phyloP scores from a whole-genome alignment of 495 filamentous ascomycete genomes.

The Podospora appendiculata region DNA sequence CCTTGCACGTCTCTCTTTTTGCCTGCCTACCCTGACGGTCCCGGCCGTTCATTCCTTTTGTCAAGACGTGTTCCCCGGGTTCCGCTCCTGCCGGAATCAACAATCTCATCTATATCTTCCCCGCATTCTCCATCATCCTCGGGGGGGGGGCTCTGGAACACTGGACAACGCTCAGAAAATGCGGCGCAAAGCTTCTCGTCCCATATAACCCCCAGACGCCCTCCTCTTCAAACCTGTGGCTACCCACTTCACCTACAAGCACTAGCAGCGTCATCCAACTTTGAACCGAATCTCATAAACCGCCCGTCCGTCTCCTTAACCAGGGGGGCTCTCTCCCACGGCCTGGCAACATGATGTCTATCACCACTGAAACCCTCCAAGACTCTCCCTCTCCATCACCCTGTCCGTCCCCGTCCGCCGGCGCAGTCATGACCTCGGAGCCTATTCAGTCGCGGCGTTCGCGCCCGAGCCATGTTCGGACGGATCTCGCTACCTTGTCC shows the following conservation, averaged over 20 bases:
- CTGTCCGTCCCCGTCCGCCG: constrained; percentile 7
- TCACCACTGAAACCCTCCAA: constrained; percentile 4
- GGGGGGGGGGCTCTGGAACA: neutral
- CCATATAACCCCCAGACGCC: constrained; percentile 11
- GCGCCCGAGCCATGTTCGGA: constrained; percentile 34
- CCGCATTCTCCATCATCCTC: constrained; percentile 11
- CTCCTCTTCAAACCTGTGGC: too few species aligned
- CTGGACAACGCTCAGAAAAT: constrained; percentile 16
- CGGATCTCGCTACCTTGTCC: constrained; percentile 22
- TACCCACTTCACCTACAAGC: too few species aligned
- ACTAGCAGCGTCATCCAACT: neutral
- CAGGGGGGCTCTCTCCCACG: neutral
- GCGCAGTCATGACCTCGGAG: constrained; percentile 29
- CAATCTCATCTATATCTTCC: constrained; percentile 13
- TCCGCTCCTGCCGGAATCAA: constrained; percentile 7
- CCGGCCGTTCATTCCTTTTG: constrained; percentile 1
- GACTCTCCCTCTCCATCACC: constrained; percentile 1
- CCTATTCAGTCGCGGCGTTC: constrained; percentile 24
- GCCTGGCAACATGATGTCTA: constrained; percentile 14
- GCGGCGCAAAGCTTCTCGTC: constrained; percentile 13
- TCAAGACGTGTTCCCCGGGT: constrained; percentile 10
- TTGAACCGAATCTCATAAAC: neutral
- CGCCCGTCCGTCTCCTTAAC: neutral
- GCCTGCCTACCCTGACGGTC: constrained; percentile 12
- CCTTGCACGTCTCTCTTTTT: constrained; percentile 10